phyloP scores from a whole-genome alignment of 2,329 filamentous ascomycete species.

The Aspergillus ochraceus region DNA sequence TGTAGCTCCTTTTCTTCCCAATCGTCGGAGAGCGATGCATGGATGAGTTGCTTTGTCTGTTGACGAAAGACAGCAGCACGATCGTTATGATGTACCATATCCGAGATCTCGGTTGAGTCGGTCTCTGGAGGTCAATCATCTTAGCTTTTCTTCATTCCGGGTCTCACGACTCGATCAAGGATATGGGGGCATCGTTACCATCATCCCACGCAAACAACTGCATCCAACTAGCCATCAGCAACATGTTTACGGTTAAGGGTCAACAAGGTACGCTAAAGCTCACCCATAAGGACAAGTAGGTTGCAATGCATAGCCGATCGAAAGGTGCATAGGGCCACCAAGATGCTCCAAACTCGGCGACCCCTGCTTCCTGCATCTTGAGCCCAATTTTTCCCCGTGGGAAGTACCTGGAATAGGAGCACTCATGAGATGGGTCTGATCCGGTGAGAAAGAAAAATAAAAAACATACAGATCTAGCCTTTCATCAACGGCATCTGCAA shows the following conservation, averaged over 20 bases:
- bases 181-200: background rate
- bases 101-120: constrained; percentile 1
- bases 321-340: background rate
- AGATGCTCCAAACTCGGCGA: background rate
- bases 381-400: background rate
- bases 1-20: too few relatives aligned
- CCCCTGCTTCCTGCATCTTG: constrained; percentile 1
- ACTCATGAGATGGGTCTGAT: background rate
- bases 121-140: background rate
- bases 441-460: too few relatives aligned
- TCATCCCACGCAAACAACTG: constrained; percentile 4
- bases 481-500: background rate
- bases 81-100: background rate
- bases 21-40: too few relatives aligned
- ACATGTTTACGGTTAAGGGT: background rate
- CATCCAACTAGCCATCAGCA: background rate
- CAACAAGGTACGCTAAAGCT: background rate
- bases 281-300: background rate
- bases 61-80: background rate
- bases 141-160: too few relatives aligned
- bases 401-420: background rate
- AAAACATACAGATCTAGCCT: background rate
- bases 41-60: background rate
- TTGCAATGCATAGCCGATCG: background rate
- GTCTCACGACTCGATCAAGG: too few relatives aligned